Base-by-base conservation (phyloP, 2,329 filamentous ascomycete species). In the Chrysoporthe puriensis region DNA sequence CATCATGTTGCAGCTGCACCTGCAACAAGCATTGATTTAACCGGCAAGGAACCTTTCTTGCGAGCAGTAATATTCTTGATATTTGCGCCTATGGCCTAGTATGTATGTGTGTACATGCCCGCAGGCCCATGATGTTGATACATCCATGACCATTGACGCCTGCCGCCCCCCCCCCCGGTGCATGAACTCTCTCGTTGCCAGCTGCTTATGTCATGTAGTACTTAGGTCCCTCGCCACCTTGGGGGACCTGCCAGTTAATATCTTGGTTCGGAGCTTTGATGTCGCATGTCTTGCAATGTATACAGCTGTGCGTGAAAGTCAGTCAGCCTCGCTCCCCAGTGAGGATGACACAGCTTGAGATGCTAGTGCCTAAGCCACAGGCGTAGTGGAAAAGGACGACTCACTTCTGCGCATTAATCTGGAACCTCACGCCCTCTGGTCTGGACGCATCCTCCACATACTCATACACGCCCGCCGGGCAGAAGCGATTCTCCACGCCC, bases 281-380 rank as follows among this genome's bases (percentile, higher is more conserved):
- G 79, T 99, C 96, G 79, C 96, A 99, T 16, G 96, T 99, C 86
- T 99, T 99, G 86, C 96, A 99, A 81, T 99, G 96, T 72, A 99
- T 97, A 79, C 96, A 99, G 81, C 94, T 97, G 73, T 52, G 32
- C n/a, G 32, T 8, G 16, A 32, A 11, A 26, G 21, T 52, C 13
- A 76, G 81, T 71, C 59, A 70, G 64, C 46, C 52, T 36, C 11
- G n/a, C 40, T n/a, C 13, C 18, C 2, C 5, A 14, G 4, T 11
- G 52, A 26, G 26, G 26, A 26, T 26, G 54, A n/a, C 14, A 48
- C 8, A 21, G 21, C 14, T 26, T 26, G 26, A 26, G 26, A 21
- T 26, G 21, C 4, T n/a, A 9, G 26, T 16, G 26, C 2, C 34
- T 26, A 42, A 58, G 36, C 32, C 32, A 7, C 44, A 36, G 58